phyloP scores from a whole-genome alignment of 169 alveolate species.

The Cryptosporidium ryanae region DNA sequence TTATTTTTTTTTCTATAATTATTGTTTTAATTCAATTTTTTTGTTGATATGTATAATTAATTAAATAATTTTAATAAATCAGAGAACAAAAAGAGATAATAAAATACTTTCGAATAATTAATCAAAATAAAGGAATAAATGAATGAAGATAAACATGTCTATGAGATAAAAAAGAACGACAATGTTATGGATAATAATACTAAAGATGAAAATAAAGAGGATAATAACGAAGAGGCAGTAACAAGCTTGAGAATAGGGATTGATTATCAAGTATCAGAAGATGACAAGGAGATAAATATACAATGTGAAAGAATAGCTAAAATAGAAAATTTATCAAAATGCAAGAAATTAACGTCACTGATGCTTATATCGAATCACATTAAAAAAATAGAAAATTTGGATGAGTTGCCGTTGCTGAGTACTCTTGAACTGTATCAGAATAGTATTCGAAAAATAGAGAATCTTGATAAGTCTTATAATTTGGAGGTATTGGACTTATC shows the following conservation, averaged over 20 bases:
- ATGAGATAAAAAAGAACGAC: constrained; percentile 2
- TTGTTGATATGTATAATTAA: constrained; percentile 6
- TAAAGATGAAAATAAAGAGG: background rate
- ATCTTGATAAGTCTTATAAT: constrained; percentile 79
- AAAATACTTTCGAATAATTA: no score
- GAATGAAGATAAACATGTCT: background rate
- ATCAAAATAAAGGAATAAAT: background rate
- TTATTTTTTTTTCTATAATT: no score
- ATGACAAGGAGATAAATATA: constrained; percentile 72
- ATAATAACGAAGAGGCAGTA: background rate
- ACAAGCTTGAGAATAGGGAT: constrained; percentile 74
- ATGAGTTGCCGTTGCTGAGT: constrained; percentile 76
- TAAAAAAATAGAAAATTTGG: constrained; percentile 83
- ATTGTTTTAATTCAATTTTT: constrained; percentile 9
- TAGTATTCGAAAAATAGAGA: constrained; percentile 81
- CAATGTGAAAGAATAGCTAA: constrained; percentile 78
- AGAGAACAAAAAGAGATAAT: background rate
- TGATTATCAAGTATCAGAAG: constrained; percentile 73
- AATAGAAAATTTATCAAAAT: constrained; percentile 60
- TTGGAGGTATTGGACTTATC: constrained; percentile 79
- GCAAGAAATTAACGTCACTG: constrained; percentile 40
- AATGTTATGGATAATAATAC: background rate
- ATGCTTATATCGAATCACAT: constrained; percentile 84
- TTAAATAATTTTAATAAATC: background rate
- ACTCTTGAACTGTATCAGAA: constrained; percentile 86